Evolutionary conservation across 1,284 basidiomycete genomes (phyloP), one percentile per base, ranked within the genome.

Genomic region (Termitomyces sp.): DNA sequence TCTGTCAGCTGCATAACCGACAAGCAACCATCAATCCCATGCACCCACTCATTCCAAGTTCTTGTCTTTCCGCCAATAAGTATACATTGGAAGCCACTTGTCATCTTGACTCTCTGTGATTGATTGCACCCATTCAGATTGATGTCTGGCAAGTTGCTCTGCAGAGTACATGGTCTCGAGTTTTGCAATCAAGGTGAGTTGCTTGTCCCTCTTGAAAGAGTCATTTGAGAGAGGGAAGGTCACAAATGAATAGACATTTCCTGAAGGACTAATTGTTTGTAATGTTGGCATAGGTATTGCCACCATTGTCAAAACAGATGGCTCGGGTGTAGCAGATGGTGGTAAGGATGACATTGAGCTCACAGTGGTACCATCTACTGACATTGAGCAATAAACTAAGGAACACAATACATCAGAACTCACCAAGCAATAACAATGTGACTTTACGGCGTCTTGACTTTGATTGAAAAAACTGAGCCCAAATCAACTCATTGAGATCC

Each of bases 61-160:
- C 37, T 46, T 46, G 19, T 49, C 42, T 19, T 38, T 38, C 28
- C 40, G n/a, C 47, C 38, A 49, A 35, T 49, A 41, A 4, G 6
- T 18, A 24, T 49, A 49, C 16, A 41, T 13, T 0, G 38, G 47
- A 16, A 49, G 38, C 34, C 35, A 49, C 21, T 49, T 39, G 21
- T 49, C 39, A 9, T 35, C 33, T 14, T 30, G 28, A 26, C 28
- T 13, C 11, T 41, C 47, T 16, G 38, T 19, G 1, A 14, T 41
- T 13, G 47, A 33, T 3, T 8, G 30, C 1, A 49, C 31, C 35
- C 46, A 48, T 26, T 48, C 46, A 31, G 39, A 48, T 30, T 24
- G 14, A 40, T 48, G 34, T 14, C 34, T 41, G 7, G 14, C n/a
- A 18, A 49, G 40, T 14, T 38, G 37, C 9, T 49, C 21, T 3